These are phyloP conservation scores for Aspergillus sparsus DNA, from an alignment of 495 filamentous ascomycete genomes.

Conservation along the genomic window DNA sequence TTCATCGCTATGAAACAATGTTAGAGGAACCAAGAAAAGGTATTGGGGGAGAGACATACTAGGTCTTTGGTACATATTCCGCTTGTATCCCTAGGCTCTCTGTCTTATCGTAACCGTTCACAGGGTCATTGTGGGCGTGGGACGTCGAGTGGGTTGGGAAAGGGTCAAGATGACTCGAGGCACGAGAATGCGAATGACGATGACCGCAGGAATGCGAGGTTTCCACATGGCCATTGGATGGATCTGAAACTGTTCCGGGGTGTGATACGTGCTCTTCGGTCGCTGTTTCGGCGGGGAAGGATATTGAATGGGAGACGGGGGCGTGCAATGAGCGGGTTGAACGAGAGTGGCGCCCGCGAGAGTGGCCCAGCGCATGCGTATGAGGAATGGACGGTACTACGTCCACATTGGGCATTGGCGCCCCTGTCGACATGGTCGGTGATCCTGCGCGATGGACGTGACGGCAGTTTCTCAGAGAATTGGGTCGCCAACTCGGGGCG, in stretches of 20 bases:
- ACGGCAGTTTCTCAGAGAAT: slow-evolving; percentile 16
- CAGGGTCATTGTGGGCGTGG: slow-evolving; percentile 33
- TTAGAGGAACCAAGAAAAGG: slow-evolving; percentile 18
- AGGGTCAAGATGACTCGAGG: slow-evolving; percentile 25
- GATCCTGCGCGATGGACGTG: slow-evolving; percentile 8
- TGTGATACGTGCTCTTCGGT: slow-evolving; percentile 24
- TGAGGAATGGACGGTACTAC: slow-evolving; percentile 29
- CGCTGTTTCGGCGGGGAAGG: slow-evolving; percentile 23
- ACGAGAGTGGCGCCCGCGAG: slow-evolving; percentile 42
- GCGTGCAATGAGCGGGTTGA: slow-evolving; percentile 39
- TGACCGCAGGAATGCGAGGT: slow-evolving; percentile 28
- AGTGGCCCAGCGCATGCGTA: slow-evolving; percentile 37
- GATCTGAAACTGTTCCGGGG: slow-evolving; percentile 19
- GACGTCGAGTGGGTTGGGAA: slow-evolving; percentile 35
- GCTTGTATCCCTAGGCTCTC: slow-evolving; percentile 8
- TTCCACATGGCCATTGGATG: slow-evolving; percentile 29
- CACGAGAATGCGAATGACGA: slow-evolving; percentile 33
- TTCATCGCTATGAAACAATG: slow-evolving; percentile 31
- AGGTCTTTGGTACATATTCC: slow-evolving; percentile 8
- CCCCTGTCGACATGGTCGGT: slow-evolving; percentile 44
- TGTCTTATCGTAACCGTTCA: slow-evolving; percentile 9
- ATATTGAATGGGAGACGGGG: slow-evolving; percentile 35
- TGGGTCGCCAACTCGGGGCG: slow-evolving; percentile 8
- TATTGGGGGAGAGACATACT: slow-evolving; percentile 14
- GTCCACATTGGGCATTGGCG: slow-evolving; percentile 36